A percentile compares a stretch with the other conserved stretches of the same genome.
Evolutionary conservation across 305 asterid genomes (phyloP).

Genomic region (Fraxinus paxiana): DNA sequence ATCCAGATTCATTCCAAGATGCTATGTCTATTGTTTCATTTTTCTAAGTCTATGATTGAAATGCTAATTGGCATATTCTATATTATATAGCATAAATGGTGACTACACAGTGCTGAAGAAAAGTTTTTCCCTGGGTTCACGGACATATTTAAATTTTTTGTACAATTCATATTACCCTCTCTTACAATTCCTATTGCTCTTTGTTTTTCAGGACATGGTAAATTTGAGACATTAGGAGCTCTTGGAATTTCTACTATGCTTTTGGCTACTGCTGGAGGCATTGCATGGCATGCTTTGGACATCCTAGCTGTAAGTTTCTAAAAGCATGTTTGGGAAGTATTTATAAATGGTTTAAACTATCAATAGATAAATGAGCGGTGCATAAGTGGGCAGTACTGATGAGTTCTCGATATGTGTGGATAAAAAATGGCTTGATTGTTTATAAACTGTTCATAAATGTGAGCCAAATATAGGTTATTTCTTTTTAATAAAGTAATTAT

Average conservation of each 20-base stretch:
- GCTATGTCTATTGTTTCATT: not conserved
- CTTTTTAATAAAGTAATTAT: not conserved
- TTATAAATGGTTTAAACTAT: not conserved
- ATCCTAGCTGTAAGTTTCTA: slow-evolving; percentile 48
- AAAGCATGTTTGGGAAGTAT: not conserved
- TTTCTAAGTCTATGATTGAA: not conserved
- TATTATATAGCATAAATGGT: slow-evolving; percentile 9
- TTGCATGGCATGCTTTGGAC: slow-evolving; percentile 91
- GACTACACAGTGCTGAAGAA: not conserved
- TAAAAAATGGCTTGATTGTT: not conserved
- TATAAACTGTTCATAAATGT: not conserved
- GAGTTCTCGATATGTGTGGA: not conserved
- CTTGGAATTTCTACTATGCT: slow-evolving; percentile 83
- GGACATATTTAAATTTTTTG: not conserved
- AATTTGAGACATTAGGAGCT: slow-evolving; percentile 96
- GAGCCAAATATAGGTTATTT: not conserved
- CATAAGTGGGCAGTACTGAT: not conserved
- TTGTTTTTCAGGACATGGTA: slow-evolving; percentile 74
- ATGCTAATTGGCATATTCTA: not conserved
- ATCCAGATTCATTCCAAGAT: not conserved
- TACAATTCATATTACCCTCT: not conserved
- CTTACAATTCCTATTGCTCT: slow-evolving; percentile 22
- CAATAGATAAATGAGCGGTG: not conserved
- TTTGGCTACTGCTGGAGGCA: slow-evolving; percentile 90
- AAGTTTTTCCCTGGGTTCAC: not conserved